A percentile compares a stretch with the other conserved stretches of the same genome.
Conservation (phyloP, 176 grass and related monocot species). For the Oryza nivara region DNA sequence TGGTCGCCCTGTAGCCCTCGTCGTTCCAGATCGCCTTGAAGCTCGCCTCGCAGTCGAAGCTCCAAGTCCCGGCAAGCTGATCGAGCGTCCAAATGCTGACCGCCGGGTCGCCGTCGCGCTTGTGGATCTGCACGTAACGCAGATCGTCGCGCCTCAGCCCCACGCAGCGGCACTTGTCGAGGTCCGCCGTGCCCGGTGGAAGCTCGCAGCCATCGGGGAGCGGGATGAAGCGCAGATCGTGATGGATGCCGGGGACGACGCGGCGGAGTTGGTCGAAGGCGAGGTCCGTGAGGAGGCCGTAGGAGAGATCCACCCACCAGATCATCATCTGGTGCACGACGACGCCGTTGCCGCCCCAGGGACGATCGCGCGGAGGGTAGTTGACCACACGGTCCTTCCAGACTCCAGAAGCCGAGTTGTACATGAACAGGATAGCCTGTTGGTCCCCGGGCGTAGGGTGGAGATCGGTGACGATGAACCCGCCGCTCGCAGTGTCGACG, state of each 20-base stretch:
- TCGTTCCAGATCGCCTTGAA: not conserved
- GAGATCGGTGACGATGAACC: not conserved
- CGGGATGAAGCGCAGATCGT: not conserved
- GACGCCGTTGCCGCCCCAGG: not conserved
- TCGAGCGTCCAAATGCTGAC: slow-evolving; percentile 2
- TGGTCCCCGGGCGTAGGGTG: too few species aligned
- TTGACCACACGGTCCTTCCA: not conserved
- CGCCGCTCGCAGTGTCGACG: not conserved
- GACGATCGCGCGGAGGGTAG: not conserved
- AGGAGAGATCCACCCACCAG: slow-evolving; percentile 2
- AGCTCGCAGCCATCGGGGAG: not conserved
- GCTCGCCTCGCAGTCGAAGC: not conserved
- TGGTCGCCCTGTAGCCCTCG: not conserved
- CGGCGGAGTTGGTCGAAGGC: not conserved
- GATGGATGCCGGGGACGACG: not conserved
- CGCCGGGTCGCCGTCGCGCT: not conserved
- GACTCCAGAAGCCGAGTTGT: not conserved
- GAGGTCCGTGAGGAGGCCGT: not conserved
- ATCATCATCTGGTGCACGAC: not conserved
- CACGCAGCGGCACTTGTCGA: not conserved
- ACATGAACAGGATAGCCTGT: too few species aligned
- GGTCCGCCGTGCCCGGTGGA: not conserved
- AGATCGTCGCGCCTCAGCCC: not conserved
- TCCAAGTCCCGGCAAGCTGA: not conserved
- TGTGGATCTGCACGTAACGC: not conserved